Base-by-base conservation (phyloP, 495 filamentous ascomycete species). In the Lindgomyces ingoldianus region DNA sequence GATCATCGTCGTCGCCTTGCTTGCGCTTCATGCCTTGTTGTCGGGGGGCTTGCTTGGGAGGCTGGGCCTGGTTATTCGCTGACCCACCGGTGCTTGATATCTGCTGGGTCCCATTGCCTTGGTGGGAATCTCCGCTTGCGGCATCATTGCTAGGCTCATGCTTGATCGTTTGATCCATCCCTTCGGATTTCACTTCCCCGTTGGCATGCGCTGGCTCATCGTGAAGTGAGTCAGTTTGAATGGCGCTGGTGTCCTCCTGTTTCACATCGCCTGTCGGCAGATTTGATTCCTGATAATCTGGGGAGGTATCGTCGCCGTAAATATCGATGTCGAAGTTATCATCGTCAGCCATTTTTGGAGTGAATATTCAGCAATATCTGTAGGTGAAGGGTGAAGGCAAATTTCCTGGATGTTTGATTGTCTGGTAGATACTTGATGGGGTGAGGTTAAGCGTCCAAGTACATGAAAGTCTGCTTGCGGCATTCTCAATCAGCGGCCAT, bases 291-390 rank as follows among this genome's bases (percentile, higher is more conserved):
- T 64, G 39, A 46, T 57, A 74, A 50, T 79, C 75, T 52, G 74
- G 71, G 18, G 80, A 75, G 60, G 83, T 81, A 57, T 87, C 86
- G 74, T 97, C 89, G 65, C 91, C 93, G 75, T 96, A 97, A 77
- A 97, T 92, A 75, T 98, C 95, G 82, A 97, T 96, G 74, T 98
- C 94, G 82, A 97, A 98, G 72, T 96, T 92, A 77, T 94, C 89
- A 77, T 96, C 90, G 71, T 87, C 85, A 62, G 89, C 90, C 90
- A 93, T 93, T 62, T 70, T 83, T 78, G 68, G 29, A 46, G 42
- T 21, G 30, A 27, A 29, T 3, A n/a, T 69, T 21, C 21, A 57
- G 51, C 22, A 57, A 54, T 36, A 24, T 36, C 19, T 54, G 39
- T 18, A 48, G 48, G 55, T 68, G 53, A 61, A 45, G 6, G 45